Base-by-base conservation (phyloP, 257 asterid genomes). In the Capsicum chinense region DNA sequence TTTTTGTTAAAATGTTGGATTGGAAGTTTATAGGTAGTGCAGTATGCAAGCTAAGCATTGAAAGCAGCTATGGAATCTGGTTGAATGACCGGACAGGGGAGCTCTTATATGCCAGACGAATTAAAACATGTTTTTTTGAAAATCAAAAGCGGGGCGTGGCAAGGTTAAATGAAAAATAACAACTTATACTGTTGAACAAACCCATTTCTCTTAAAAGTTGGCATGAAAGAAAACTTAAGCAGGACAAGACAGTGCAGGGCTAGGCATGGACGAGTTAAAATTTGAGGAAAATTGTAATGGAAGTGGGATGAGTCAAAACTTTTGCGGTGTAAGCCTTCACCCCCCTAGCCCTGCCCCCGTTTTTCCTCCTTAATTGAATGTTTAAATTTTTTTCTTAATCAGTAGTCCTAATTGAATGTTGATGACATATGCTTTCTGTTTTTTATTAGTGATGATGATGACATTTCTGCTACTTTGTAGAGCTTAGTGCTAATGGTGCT, bases 401-500 rank as follows among this genome's bases (percentile, higher is more conserved):
- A 7, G n/a, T 59, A 59, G 1, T 16, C 13, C 74, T 67, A 33
- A 35, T 12, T 52, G 44, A 74, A 74, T 74, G 19, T 74, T 74
- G 9, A 50, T 50, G 60, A 50, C 8, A 2, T 84, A 52, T 37
- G 37, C n/a, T 67, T 56, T 59, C 42, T 13, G 0, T 68, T 70
- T 21, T 15, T 11, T 10, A 39, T 76, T 85, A 19, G 14, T 64
- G 19, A 9, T 10, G 57, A 56, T 37, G 4, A 13, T 79, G 52
- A 15, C 17, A 17, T 82, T 90, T 79, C 81, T 79, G 89, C 70
- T 84, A 67, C 26, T 21, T 79, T 79, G 64, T 67, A 33, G 88
- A n/a, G 60, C 74, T 63, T 52, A 90, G 88, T 26, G 88, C 59
- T 60, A 84, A 69, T 52, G 89, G 88, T 47, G 87, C 62, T 60